phyloP scores from a whole-genome alignment of 495 filamentous ascomycete genomes.

The Chaetomidium leptoderma region DNA sequence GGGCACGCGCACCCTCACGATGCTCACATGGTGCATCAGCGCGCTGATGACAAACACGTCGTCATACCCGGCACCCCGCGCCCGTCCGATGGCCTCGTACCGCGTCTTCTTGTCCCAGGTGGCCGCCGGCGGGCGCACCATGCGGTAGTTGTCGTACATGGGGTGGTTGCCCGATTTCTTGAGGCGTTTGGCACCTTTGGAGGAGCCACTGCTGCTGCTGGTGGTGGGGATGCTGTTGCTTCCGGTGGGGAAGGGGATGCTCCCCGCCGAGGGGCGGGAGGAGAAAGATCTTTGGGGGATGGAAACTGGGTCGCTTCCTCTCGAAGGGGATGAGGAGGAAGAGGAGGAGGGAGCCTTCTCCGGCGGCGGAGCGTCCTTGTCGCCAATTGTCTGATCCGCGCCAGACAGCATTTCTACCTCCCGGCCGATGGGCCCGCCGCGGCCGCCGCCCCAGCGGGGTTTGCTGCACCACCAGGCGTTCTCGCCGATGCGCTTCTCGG shows the following conservation, averaged over 20 bases:
- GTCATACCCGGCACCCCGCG: slow-evolving; percentile 39
- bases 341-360: background rate
- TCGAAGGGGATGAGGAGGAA: background rate
- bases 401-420: slow-evolving; percentile 46
- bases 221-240: background rate
- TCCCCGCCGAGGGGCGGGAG: background rate
- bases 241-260: background rate
- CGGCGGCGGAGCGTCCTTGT: slow-evolving; percentile 38
- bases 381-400: slow-evolving; percentile 38
- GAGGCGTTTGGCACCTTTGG: slow-evolving; percentile 45
- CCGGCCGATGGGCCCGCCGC: slow-evolving; percentile 57
- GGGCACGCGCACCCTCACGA: slow-evolving; percentile 72
- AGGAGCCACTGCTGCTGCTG: slow-evolving; percentile 12
- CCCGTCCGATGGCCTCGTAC: slow-evolving; percentile 70
- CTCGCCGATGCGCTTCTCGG: slow-evolving; percentile 64
- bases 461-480: slow-evolving; percentile 75
- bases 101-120: slow-evolving; percentile 74
- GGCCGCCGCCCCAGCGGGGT: slow-evolving; percentile 72
- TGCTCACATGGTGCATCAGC: slow-evolving; percentile 75
- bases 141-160: slow-evolving; percentile 54
- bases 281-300: slow-evolving; percentile 13
- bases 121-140: slow-evolving; percentile 57
- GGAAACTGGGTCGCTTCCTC: background rate
- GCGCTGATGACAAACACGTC: slow-evolving; percentile 80
- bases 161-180: slow-evolving; percentile 46